Conservation (phyloP, 441 rosid genomes). For the Lepidium campestre region DNA sequence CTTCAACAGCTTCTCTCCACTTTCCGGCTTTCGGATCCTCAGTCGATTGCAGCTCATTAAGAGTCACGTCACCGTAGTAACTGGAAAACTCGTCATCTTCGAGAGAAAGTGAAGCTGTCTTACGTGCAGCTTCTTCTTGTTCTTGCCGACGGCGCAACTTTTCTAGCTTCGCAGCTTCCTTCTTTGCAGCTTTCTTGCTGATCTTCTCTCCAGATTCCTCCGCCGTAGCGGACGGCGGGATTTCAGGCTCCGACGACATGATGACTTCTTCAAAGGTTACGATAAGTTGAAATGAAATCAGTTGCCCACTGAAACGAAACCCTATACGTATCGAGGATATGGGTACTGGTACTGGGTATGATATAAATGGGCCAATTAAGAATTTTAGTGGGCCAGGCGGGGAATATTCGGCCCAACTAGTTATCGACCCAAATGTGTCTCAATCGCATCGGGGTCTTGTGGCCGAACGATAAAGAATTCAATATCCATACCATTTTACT, state of each 20-base stretch:
- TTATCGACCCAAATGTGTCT: no score
- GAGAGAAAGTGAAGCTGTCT: conserved; percentile 39
- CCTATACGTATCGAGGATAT: no score
- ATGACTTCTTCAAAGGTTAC: background rate
- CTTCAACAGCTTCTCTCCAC: conserved; percentile 40
- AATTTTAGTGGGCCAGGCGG: no score
- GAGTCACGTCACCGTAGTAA: conserved; percentile 64
- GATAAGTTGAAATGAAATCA: background rate
- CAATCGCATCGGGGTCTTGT: no score
- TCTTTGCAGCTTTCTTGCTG: conserved; percentile 84
- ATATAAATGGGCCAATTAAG: no score
- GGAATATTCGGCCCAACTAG: no score
- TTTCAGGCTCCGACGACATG: conserved; percentile 27
- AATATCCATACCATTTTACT: no score
- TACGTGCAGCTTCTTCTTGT: conserved; percentile 30
- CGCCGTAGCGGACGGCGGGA: background rate
- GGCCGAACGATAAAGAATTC: no score
- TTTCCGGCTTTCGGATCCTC: conserved; percentile 33
- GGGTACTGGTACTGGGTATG: no score
- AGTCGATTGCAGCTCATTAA: conserved; percentile 56
- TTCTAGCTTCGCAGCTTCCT: conserved; percentile 79
- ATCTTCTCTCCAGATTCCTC: conserved; percentile 26
- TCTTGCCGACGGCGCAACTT: conserved; percentile 73
- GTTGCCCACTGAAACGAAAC: background rate
- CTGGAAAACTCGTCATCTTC: conserved; percentile 42